These are phyloP conservation scores for Camelina laxa DNA, from an alignment of 345 rosid species.

Conservation along the genomic window DNA sequence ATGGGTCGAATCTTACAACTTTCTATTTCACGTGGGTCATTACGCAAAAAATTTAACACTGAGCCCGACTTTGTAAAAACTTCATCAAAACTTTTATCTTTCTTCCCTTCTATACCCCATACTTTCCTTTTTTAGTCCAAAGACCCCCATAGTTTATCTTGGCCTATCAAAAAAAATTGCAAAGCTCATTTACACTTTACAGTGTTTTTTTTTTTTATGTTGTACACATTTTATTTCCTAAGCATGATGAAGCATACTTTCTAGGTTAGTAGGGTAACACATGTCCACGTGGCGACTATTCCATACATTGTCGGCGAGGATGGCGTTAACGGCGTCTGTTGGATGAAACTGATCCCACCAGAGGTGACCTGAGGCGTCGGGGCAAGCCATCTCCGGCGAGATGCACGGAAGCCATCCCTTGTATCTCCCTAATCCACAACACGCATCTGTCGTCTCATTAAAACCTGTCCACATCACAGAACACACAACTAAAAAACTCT, in stretches of 20 bases:
- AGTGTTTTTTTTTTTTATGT: slow-evolving; percentile 9
- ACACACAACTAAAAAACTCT: background rate
- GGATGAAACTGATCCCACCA: slow-evolving; percentile 99
- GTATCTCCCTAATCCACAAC: slow-evolving; percentile 85
- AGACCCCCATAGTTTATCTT: background rate
- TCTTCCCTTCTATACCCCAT: background rate
- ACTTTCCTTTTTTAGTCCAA: background rate
- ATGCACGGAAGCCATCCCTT: slow-evolving; percentile 87
- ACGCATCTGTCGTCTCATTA: slow-evolving; percentile 72
- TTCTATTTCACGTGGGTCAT: slow-evolving; percentile 32
- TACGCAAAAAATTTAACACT: background rate
- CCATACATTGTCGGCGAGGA: slow-evolving; percentile 91
- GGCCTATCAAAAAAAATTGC: background rate
- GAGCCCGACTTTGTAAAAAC: slow-evolving; percentile 22
- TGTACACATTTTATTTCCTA: background rate
- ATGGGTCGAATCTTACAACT: slow-evolving; percentile 24
- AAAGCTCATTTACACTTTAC: slow-evolving; percentile 27
- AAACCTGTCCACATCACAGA: slow-evolving; percentile 59
- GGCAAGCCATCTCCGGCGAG: slow-evolving; percentile 82
- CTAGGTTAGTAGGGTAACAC: slow-evolving; percentile 78
- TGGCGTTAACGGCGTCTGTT: slow-evolving; percentile 78
- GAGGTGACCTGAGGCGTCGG: slow-evolving; percentile 61
- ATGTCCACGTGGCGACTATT: slow-evolving; percentile 72
- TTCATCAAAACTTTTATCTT: background rate
- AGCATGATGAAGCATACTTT: slow-evolving; percentile 52